These are phyloP conservation scores for Gardenia jasminoides DNA, from an alignment of 257 asterid genomes.

Conservation along the genomic window DNA sequence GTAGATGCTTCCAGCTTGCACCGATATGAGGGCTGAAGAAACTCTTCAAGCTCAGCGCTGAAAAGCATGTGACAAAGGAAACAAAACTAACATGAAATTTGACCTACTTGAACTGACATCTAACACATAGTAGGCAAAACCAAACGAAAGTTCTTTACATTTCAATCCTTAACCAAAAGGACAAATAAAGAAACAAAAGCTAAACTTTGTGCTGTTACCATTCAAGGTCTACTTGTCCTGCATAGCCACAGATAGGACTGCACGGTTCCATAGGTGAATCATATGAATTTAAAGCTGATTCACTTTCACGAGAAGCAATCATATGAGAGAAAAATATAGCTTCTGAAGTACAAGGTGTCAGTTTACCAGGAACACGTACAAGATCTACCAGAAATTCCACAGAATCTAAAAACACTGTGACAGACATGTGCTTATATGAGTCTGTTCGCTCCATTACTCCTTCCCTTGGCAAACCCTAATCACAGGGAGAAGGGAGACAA, in stretches of 20 bases:
- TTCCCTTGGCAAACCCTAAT: conserved; percentile 76
- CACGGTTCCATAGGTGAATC: conserved; percentile 83
- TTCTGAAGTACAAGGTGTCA: conserved; percentile 65
- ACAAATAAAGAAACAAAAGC: too few species aligned
- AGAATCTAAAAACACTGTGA: conserved; percentile 63
- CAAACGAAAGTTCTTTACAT: not conserved
- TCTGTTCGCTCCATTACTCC: conserved; percentile 60
- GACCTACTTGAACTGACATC: not conserved
- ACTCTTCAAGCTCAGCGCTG: conserved; percentile 22
- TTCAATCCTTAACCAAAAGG: not conserved
- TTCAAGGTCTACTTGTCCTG: conserved; percentile 63
- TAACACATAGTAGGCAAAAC: not conserved
- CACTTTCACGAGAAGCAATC: conserved; percentile 65
- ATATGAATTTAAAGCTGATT: conserved; percentile 72
- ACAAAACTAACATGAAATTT: conserved; percentile 14
- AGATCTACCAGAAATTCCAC: conserved; percentile 81
- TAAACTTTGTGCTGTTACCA: conserved; percentile 46
- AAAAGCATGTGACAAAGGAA: conserved; percentile 17
- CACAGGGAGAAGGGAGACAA: conserved; percentile 2
- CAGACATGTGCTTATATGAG: conserved; percentile 70
- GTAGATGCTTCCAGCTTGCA: conserved; percentile 26
- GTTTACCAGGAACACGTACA: conserved; percentile 74
- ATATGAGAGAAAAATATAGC: conserved; percentile 64
- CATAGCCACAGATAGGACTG: conserved; percentile 64
- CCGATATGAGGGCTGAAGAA: conserved; percentile 23